A percentile compares a stretch with the other conserved stretches of the same genome.
These are phyloP conservation scores for Cercospora sp. DNA, from an alignment of 2,329 filamentous ascomycete genomes.

Conservation along the genomic window DNA sequence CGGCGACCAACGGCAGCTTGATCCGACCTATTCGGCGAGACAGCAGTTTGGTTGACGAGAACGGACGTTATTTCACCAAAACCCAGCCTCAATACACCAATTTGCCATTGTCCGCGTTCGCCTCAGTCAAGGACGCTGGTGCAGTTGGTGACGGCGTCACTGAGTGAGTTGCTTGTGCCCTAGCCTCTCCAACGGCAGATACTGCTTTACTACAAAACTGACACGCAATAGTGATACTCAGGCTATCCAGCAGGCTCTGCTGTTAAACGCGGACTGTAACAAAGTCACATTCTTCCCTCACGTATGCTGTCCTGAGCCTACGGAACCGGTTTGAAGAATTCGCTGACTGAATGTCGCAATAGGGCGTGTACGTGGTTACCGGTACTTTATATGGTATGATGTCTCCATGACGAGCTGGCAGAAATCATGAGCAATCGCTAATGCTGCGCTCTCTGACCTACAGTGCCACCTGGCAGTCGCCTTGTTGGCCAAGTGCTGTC, in stretches of 20 bases:
- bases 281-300: constrained; percentile 48
- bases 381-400: constrained; percentile 44
- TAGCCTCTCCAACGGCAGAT: background rate
- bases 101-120: constrained; percentile 44
- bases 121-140: constrained; percentile 51
- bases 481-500: constrained; percentile 60
- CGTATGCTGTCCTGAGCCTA: background rate
- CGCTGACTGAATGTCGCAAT: background rate
- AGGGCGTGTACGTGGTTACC: constrained; percentile 49
- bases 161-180: constrained; percentile 8
- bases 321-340: background rate
- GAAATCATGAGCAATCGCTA: background rate
- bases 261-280: constrained; percentile 37
- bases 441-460: background rate
- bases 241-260: constrained; percentile 30
- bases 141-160: constrained; percentile 29
- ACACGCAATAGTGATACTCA: constrained; percentile 35
- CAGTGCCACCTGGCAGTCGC: constrained; percentile 49
- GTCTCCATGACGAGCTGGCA: background rate
- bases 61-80: constrained; percentile 46
- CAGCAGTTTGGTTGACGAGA: constrained; percentile 16
- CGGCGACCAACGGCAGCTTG: constrained; percentile 20
- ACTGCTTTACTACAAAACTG: background rate
- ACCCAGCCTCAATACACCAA: constrained; percentile 47
- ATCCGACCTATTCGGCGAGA: constrained; percentile 26